These are phyloP conservation scores for Fusarium sp. DNA, from an alignment of 2,329 filamentous ascomycete species.

Conservation along the genomic window DNA sequence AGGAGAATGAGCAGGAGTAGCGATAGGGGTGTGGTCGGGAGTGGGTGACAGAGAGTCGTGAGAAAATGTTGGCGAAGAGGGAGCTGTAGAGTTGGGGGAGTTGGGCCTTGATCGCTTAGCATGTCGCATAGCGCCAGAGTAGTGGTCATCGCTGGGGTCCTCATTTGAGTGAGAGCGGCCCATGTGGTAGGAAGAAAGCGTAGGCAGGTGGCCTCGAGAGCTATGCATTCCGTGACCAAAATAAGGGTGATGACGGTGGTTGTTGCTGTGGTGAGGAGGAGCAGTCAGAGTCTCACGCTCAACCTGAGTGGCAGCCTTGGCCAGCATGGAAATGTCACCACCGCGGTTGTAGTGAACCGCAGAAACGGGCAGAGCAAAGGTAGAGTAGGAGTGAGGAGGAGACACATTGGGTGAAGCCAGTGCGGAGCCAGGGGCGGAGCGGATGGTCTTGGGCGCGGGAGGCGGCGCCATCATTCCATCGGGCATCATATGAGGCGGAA, in stretches of 20 bases:
- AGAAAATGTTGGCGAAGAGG: slow-evolving; percentile 94
- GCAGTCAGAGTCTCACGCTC: slow-evolving; percentile 64
- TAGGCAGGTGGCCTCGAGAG: slow-evolving; percentile 73
- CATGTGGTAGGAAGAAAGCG: slow-evolving; percentile 92
- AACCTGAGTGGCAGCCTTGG: slow-evolving; percentile 68
- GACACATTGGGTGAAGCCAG: slow-evolving; percentile 95
- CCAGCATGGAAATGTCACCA: slow-evolving; percentile 67
- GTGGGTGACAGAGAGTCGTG: slow-evolving; percentile 96
- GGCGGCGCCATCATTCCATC: slow-evolving; percentile 82
- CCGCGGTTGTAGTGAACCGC: slow-evolving; percentile 61
- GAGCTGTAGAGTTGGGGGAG: slow-evolving; percentile 94
- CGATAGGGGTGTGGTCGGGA: slow-evolving; percentile 97
- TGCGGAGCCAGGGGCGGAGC: slow-evolving; percentile 87
- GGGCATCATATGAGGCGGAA: slow-evolving; percentile 57
- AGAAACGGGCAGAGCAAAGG: slow-evolving; percentile 64
- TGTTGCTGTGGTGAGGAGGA: slow-evolving; percentile 53
- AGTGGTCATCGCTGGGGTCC: slow-evolving; percentile 80
- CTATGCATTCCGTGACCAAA: slow-evolving; percentile 59
- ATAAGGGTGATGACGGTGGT: slow-evolving; percentile 63
- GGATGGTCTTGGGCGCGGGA: slow-evolving; percentile 78
- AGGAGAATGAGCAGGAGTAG: slow-evolving; percentile 93
- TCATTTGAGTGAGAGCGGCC: slow-evolving; percentile 86
- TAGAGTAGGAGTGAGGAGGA: slow-evolving; percentile 88
- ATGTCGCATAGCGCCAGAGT: slow-evolving; percentile 72
- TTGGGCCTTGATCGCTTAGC: slow-evolving; percentile 91